Conservation (phyloP, 257 asterid species). For the Osmanthus fragrans region DNA sequence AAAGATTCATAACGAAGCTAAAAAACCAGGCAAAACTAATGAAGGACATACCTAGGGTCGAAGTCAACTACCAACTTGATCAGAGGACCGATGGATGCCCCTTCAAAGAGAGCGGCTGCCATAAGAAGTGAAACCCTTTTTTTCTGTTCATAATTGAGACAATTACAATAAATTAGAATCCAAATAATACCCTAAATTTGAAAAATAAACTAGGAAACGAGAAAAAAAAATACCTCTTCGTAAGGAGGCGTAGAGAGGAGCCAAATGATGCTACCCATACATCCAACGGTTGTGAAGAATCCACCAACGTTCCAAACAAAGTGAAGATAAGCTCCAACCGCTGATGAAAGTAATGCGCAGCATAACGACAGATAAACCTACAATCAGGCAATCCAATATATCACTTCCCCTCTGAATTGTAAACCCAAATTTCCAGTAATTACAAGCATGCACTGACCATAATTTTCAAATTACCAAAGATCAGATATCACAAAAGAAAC, state of each 20-base stretch:
- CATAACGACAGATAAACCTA: constrained; percentile 90
- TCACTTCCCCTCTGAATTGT: neutral
- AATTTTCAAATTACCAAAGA: neutral
- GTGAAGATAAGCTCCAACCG: constrained; percentile 84
- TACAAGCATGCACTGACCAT: neutral
- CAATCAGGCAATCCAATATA: constrained; percentile 13
- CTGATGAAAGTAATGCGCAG: constrained; percentile 80
- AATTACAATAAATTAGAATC: neutral
- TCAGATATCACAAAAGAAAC: neutral
- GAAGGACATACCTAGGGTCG: constrained; percentile 66
- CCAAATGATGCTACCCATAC: constrained; percentile 70
- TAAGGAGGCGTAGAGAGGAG: constrained; percentile 53
- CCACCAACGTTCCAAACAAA: constrained; percentile 91
- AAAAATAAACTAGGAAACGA: neutral
- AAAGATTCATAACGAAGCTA: neutral
- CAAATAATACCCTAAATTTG: neutral
- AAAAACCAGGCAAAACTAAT: neutral
- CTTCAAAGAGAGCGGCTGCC: constrained; percentile 77
- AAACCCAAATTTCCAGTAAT: neutral
- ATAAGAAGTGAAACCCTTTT: constrained; percentile 74
- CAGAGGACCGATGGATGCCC: constrained; percentile 85
- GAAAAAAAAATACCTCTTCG: constrained; percentile 53
- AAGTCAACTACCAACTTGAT: constrained; percentile 64
- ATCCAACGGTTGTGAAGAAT: constrained; percentile 63
- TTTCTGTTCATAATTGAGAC: constrained; percentile 43